Percentiles rank a stretch among this genome's conserved stretches.
Evolutionary conservation across 208 protist genomes (phyloP).

Genomic region (Leishmania aethiopica): DNA sequence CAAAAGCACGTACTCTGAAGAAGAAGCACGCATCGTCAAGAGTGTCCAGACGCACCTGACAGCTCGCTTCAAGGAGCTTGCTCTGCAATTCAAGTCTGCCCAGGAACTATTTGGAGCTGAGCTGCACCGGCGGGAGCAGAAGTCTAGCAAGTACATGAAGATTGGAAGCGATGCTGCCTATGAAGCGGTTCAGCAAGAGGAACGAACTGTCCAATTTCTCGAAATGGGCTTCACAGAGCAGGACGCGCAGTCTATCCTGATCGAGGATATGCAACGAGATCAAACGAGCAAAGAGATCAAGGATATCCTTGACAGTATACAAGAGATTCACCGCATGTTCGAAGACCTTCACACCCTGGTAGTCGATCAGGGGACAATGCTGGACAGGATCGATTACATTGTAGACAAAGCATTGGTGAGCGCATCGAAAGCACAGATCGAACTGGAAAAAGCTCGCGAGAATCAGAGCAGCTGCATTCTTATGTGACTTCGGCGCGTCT

Average conservation of each 20-base stretch:
- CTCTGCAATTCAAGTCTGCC: slow-evolving; percentile 47
- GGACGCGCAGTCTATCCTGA: slow-evolving; percentile 78
- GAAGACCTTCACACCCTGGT: slow-evolving; percentile 76
- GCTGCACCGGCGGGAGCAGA: slow-evolving; percentile 55
- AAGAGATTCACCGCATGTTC: slow-evolving; percentile 89
- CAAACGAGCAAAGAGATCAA: slow-evolving; percentile 76
- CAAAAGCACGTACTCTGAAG: slow-evolving; percentile 38
- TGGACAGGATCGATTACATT: slow-evolving; percentile 94
- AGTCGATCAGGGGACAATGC: slow-evolving; percentile 87
- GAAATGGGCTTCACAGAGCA: slow-evolving; percentile 78
- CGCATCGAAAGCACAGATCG: slow-evolving; percentile 56
- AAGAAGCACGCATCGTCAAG: slow-evolving; percentile 51
- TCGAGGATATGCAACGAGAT: slow-evolving; percentile 62
- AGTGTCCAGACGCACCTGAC: slow-evolving; percentile 61
- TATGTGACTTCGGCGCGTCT: slow-evolving; percentile 33
- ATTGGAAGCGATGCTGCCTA: slow-evolving; percentile 63
- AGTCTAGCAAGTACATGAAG: slow-evolving; percentile 56
- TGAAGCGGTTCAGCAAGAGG: slow-evolving; percentile 58
- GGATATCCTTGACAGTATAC: slow-evolving; percentile 79
- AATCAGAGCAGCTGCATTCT: slow-evolving; percentile 59
- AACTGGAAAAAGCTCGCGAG: slow-evolving; percentile 85
- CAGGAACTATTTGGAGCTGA: slow-evolving; percentile 67
- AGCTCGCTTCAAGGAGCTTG: slow-evolving; percentile 37
- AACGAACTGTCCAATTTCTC: slow-evolving; percentile 66
- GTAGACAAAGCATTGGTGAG: slow-evolving; percentile 63